Conservation (phyloP, 768 basidiomycete genomes). For the Rhodosporidiobolus sp. region DNA sequence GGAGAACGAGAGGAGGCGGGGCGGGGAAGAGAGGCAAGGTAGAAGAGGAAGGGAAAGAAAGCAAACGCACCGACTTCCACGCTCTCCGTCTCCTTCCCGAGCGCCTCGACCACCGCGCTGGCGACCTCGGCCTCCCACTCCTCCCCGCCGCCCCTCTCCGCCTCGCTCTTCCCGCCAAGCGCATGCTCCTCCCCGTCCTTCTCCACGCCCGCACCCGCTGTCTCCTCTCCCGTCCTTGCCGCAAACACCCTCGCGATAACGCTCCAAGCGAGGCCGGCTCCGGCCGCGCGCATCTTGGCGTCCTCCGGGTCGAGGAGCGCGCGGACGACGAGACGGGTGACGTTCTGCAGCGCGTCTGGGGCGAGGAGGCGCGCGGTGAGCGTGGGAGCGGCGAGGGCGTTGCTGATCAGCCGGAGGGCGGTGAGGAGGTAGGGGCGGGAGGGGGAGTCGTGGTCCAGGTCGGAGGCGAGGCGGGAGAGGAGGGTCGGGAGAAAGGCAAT, state of each 20-base stretch:
- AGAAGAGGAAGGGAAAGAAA: not conserved
- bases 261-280: conserved; percentile 32
- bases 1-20: no score
- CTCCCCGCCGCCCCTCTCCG: conserved; percentile 57
- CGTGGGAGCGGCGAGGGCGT: conserved; percentile 44
- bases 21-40: not conserved
- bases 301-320: conserved; percentile 28
- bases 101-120: conserved; percentile 75
- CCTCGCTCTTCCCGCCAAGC: conserved; percentile 55
- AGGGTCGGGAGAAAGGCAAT: conserved; percentile 2
- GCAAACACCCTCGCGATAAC: conserved; percentile 23
- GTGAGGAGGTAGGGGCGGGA: conserved; percentile 48
- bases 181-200: conserved; percentile 77
- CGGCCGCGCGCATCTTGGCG: conserved; percentile 13
- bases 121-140: conserved; percentile 85
- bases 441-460: conserved; percentile 10
- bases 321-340: conserved; percentile 22
- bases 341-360: not conserved
- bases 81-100: conserved; percentile 65
- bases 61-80: conserved; percentile 72
- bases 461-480: not conserved
- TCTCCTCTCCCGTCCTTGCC: conserved; percentile 46
- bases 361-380: conserved; percentile 43
- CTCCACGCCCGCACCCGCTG: conserved; percentile 64
- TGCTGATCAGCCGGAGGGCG: conserved; percentile 46